These are phyloP conservation scores for Vigna mungo DNA, from an alignment of 306 rosid species.

Conservation along the genomic window DNA sequence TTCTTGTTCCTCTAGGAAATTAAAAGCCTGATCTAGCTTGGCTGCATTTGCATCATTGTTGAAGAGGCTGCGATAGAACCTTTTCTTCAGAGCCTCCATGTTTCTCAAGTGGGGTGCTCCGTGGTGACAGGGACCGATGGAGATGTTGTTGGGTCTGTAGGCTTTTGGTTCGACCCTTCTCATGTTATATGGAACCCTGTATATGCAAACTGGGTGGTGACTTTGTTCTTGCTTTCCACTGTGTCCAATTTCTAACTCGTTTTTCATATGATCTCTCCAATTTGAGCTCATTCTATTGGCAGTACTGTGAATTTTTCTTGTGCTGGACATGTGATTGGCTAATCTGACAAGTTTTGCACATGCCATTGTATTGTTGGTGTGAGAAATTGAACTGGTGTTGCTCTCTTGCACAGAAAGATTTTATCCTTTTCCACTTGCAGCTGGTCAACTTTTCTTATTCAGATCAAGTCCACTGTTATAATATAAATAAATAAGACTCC, in stretches of 20 bases:
- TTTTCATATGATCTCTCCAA: neutral
- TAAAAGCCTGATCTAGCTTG: conserved; percentile 36
- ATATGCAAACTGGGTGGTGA: conserved; percentile 36
- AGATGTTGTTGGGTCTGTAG: conserved; percentile 46
- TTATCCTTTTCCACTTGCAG: neutral
- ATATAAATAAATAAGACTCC: neutral
- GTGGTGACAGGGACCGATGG: conserved; percentile 52
- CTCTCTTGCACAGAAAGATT: neutral
- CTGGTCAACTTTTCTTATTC: neutral
- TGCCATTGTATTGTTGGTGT: neutral
- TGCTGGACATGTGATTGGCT: neutral
- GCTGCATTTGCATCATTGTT: neutral
- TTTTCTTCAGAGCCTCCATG: conserved; percentile 39
- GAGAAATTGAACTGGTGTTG: neutral
- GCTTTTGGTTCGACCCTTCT: conserved; percentile 34
- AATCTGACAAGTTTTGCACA: neutral
- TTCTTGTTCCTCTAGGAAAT: conserved; percentile 41
- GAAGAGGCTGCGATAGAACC: conserved; percentile 43
- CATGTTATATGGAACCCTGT: conserved; percentile 35
- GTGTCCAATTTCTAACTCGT: neutral
- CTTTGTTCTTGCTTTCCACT: neutral
- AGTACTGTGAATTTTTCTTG: conserved; percentile 6
- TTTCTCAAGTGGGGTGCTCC: conserved; percentile 30
- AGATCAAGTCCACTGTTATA: neutral
- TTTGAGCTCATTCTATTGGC: neutral